Percentiles rank a stretch among this genome's conserved stretches.
phyloP scores from a whole-genome alignment of 495 filamentous ascomycete genomes.

The Penicillium antarcticum region DNA sequence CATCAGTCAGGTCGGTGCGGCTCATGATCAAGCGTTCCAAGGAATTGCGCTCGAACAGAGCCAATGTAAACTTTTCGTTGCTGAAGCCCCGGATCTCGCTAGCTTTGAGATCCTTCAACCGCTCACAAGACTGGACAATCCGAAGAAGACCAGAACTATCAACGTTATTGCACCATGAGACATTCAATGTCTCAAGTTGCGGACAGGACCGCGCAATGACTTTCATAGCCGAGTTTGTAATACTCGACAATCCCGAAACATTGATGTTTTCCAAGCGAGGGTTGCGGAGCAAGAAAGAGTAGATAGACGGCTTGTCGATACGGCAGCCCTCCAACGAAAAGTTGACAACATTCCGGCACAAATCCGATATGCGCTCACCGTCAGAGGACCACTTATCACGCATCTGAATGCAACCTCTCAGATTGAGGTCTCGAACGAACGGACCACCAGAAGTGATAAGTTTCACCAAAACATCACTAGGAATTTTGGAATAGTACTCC shows the following conservation, averaged over 20 bases:
- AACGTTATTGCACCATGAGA: conserved; percentile 87
- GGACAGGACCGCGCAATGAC: conserved; percentile 84
- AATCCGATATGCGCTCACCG: conserved; percentile 62
- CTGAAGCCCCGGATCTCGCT: conserved; percentile 80
- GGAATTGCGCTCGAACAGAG: conserved; percentile 75
- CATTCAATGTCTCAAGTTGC: conserved; percentile 74
- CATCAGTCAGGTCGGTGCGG: conserved; percentile 72
- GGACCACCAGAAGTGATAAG: conserved; percentile 83
- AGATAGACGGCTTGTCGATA: conserved; percentile 75
- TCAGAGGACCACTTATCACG: conserved; percentile 74
- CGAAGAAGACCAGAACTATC: conserved; percentile 75
- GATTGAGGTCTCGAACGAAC: conserved; percentile 86
- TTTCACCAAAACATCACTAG: conserved; percentile 75
- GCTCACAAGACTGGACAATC: conserved; percentile 68
- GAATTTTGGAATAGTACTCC: conserved; percentile 82
- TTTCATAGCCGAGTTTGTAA: conserved; percentile 82
- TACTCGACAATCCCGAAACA: conserved; percentile 71
- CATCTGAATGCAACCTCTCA: conserved; percentile 73
- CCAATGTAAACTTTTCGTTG: conserved; percentile 61
- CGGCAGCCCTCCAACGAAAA: conserved; percentile 85
- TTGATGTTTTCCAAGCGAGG: conserved; percentile 76
- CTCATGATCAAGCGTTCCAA: conserved; percentile 78
- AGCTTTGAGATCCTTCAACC: conserved; percentile 74
- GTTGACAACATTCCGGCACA: conserved; percentile 82
- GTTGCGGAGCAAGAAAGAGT: conserved; percentile 77